Evolutionary conservation across 1,284 basidiomycete genomes (phyloP), one percentile per base, ranked within the genome.

Genomic region (Papiliotrema fonsecae): DNA sequence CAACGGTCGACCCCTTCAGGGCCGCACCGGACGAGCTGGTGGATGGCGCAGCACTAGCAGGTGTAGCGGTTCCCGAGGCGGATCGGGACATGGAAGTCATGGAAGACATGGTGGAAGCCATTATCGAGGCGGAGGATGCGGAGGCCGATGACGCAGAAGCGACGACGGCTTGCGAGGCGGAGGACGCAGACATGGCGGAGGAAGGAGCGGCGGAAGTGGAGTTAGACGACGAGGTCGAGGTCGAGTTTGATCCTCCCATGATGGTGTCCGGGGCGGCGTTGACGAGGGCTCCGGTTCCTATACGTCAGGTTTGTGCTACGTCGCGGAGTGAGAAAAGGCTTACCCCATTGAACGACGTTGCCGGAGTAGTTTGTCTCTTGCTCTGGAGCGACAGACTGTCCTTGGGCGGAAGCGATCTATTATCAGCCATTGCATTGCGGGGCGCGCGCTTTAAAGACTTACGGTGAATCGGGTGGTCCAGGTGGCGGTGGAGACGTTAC

Each of bases 401-500:
- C 72, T 51, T 72, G 67, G 9, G 62, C 50, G 26, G 51, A 64
- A 26, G 67, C 62, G 55, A 75, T 74, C 63, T 69, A n/a, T n/a
- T n/a, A n/a, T n/a, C n/a, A n/a, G n/a, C n/a, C n/a, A n/a, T n/a
- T n/a, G n/a, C n/a, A n/a, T n/a, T n/a, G n/a, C n/a, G n/a, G n/a
- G n/a, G n/a, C n/a, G n/a, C n/a, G n/a, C n/a, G n/a, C n/a, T n/a
- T n/a, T n/a, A n/a, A 25, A 11, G 7, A 63, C 65, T 51, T 26
- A 71, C 69, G 48, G 66, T 68, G 65, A 73, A 75, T 39, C 73
- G 68, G n/a, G 70, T 72, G 7, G 72, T 70, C 69, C 70, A 75
- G 10, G 60, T 56, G 19, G 57, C 55, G 19, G 59, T 57, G 35
- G 59, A 56, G 19, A 57, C 50, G 44, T 62, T 56, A 16, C 60